A percentile compares a stretch with the other conserved stretches of the same genome.
Evolutionary conservation across 163 green algal species (phyloP).

Genomic region (Volvox carteri): DNA sequence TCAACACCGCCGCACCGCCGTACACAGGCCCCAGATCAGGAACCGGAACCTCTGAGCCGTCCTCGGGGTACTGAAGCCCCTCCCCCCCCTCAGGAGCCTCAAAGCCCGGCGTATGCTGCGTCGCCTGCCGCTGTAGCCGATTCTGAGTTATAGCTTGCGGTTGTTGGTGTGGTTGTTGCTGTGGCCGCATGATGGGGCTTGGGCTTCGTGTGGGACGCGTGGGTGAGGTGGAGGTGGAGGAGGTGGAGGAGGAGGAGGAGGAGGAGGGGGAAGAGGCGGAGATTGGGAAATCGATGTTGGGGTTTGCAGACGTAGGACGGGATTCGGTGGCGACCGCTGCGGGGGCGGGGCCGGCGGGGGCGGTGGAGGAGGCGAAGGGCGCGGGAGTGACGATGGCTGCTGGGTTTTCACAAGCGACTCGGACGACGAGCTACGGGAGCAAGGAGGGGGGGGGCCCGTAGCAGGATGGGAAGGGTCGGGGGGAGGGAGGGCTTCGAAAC

Average conservation of each 20-base stretch:
- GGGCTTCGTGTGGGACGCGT: no score
- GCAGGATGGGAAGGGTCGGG: neutral
- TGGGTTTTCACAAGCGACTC: neutral
- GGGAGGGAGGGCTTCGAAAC: neutral
- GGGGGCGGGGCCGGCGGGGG: neutral
- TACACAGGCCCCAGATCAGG: neutral
- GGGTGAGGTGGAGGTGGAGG: neutral
- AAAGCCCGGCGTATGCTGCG: no score
- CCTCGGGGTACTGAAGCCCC: neutral
- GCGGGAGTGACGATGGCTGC: neutral
- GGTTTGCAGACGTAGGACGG: neutral
- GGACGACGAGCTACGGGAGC: constrained; percentile 19
- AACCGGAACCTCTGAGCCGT: neutral
- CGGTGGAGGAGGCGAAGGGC: neutral
- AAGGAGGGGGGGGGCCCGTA: neutral
- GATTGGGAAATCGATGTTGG: no score
- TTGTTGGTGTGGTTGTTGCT: no score
- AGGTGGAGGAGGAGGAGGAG: neutral
- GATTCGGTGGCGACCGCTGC: neutral
- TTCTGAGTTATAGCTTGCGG: no score
- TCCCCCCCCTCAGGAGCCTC: no score
- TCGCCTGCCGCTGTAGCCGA: no score
- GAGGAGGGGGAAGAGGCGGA: neutral
- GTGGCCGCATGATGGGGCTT: no score
- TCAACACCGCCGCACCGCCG: constrained; percentile 2